phyloP scores from a whole-genome alignment of 768 basidiomycete genomes.

The Ramaria sp. region DNA sequence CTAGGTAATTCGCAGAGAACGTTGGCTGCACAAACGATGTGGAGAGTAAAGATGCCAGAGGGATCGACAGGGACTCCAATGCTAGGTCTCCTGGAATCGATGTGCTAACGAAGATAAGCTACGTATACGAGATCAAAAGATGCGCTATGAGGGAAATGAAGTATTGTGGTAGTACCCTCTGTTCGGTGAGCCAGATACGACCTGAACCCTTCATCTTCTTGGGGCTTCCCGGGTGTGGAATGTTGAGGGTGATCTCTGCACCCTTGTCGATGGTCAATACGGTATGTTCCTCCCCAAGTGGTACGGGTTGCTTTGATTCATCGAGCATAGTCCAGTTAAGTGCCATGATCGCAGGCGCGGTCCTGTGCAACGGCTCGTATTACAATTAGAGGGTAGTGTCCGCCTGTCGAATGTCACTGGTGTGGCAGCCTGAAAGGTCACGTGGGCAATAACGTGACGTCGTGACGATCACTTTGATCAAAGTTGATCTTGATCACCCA shows the following conservation, averaged over 20 bases:
- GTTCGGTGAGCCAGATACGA: conserved; percentile 55
- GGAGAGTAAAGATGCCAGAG: conserved; percentile 51
- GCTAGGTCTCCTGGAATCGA: conserved; percentile 14
- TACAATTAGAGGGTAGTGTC: too few species aligned
- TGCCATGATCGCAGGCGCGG: conserved; percentile 39
- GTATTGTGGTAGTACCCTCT: conserved; percentile 45
- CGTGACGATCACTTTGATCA: too few species aligned
- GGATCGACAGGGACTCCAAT: conserved; percentile 41
- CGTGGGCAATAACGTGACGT: too few species aligned
- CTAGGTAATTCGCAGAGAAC: conserved; percentile 57
- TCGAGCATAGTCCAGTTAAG: conserved; percentile 71
- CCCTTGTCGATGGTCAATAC: conserved; percentile 46
- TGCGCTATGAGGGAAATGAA: neutral
- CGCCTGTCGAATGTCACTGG: too few species aligned
- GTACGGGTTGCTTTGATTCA: conserved; percentile 46
- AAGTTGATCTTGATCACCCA: too few species aligned
- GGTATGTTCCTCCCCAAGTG: conserved; percentile 50
- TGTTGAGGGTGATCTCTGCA: conserved; percentile 45
- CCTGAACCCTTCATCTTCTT: conserved; percentile 24
- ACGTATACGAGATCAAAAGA: conserved; percentile 1
- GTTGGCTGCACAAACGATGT: conserved; percentile 70
- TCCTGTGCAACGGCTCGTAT: too few species aligned
- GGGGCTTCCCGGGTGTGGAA: conserved; percentile 27
- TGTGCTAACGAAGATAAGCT: conserved; percentile 51
- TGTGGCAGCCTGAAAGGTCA: too few species aligned